Percentiles rank a stretch among this genome's conserved stretches.
These are phyloP conservation scores for Leccinellum albellum DNA, from an alignment of 768 basidiomycete genomes.

Conservation along the genomic window DNA sequence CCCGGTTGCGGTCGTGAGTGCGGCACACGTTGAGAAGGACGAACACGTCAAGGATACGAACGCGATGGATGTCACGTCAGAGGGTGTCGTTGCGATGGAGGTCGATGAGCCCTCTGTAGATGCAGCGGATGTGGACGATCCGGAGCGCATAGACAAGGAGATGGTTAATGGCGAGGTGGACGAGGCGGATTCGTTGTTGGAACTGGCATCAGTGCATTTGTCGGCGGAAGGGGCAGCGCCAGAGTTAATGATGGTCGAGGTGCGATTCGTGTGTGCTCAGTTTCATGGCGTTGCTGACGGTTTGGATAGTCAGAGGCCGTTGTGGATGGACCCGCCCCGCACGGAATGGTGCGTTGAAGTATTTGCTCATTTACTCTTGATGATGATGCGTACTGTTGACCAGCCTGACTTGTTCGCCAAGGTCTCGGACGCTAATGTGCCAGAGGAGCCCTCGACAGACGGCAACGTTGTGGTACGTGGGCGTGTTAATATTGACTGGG, in stretches of 20 bases:
- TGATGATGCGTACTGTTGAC: not conserved
- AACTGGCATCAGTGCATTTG: conserved; percentile 26
- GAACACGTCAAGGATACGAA: not conserved
- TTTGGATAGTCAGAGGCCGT: not conserved
- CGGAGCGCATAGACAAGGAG: not conserved
- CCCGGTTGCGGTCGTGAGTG: not conserved
- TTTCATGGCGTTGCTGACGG: conserved; percentile 1
- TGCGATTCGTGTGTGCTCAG: not conserved
- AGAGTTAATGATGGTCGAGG: conserved; percentile 6
- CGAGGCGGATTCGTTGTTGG: conserved; percentile 19
- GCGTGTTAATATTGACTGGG: not conserved
- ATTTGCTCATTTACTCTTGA: not conserved
- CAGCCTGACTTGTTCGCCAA: not conserved
- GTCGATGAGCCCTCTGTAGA: not conserved
- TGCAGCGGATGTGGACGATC: not conserved
- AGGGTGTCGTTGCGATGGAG: not conserved
- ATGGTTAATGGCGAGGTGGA: not conserved
- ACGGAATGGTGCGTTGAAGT: not conserved
- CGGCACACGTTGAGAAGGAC: too few species aligned
- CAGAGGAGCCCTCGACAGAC: not conserved
- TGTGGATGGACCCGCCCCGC: not conserved
- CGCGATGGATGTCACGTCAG: not conserved
- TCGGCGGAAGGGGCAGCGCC: not conserved
- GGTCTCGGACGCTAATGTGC: not conserved
- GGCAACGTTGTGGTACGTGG: not conserved